These are phyloP conservation scores for Madurella mycetomatis DNA, from an alignment of 2,329 filamentous ascomycete species.

Conservation along the genomic window DNA sequence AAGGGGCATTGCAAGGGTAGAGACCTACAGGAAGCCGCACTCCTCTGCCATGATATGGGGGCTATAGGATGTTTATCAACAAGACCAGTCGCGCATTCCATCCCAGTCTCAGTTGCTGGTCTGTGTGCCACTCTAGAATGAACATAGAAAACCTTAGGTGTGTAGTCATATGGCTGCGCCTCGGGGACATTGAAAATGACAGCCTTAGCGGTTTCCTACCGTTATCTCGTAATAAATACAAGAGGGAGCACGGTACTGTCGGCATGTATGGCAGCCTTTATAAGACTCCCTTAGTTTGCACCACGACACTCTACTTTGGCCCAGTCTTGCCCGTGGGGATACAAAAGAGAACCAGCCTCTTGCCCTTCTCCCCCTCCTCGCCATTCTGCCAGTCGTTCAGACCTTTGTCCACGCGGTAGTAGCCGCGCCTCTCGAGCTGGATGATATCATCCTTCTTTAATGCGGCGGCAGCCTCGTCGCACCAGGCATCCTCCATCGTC, in stretches of 20 bases:
- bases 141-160: no score
- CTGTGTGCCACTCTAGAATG: no score
- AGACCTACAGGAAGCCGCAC: constrained; percentile 24
- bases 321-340: constrained; percentile 52
- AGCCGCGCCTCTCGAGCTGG: constrained; percentile 91
- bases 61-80: no score
- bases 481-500: constrained; percentile 67
- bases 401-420: constrained; percentile 76
- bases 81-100: no score
- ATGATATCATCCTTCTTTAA: constrained; percentile 88
- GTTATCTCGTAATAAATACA: no score
- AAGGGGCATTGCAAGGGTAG: constrained; percentile 34
- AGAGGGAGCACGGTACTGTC: background rate
- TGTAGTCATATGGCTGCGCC: no score
- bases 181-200: no score
- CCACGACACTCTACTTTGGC: constrained; percentile 17
- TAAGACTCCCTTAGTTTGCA: no score
- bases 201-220: no score
- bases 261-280: background rate
- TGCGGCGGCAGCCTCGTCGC: constrained; percentile 73
- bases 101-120: no score
- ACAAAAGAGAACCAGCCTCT: constrained; percentile 50
- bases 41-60: no score
- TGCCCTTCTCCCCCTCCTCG: constrained; percentile 45
- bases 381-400: constrained; percentile 47